Evolutionary conservation across 106 monocot species (phyloP).

Genomic region (Allium cepa): DNA sequence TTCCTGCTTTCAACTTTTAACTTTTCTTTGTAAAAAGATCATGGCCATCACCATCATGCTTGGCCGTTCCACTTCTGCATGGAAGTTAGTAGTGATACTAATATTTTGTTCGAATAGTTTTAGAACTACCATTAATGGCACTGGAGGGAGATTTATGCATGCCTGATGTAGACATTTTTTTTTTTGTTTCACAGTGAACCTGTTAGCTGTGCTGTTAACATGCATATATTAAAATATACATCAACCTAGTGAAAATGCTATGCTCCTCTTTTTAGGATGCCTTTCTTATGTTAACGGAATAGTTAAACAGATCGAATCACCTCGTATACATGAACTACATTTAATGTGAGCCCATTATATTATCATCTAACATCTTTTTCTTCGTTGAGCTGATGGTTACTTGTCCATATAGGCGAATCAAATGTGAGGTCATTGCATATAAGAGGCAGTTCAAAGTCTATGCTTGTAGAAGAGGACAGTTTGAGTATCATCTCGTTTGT

Average conservation of each 20-base stretch:
- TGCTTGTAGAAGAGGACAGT: slow-evolving; percentile 23
- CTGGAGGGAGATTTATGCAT: no score
- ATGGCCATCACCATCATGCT: no score
- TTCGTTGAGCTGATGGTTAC: background rate
- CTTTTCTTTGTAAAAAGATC: no score
- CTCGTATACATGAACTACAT: background rate
- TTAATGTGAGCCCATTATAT: slow-evolving; percentile 32
- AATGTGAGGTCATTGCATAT: slow-evolving; percentile 19
- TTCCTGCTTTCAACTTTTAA: no score
- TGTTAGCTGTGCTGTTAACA: slow-evolving; percentile 40
- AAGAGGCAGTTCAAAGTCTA: slow-evolving; percentile 32
- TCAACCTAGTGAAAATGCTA: slow-evolving; percentile 1
- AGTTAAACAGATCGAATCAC: slow-evolving; percentile 30
- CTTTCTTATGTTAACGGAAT: slow-evolving; percentile 29
- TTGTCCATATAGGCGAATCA: slow-evolving; percentile 17
- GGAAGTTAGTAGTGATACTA: no score
- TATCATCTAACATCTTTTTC: slow-evolving; percentile 28
- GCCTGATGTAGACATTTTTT: background rate
- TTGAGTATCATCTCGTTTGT: slow-evolving; percentile 26
- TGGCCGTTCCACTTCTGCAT: no score
- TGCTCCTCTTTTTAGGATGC: background rate
- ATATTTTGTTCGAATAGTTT: no score
- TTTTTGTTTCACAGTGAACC: slow-evolving; percentile 11
- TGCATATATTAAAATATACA: slow-evolving; percentile 12
- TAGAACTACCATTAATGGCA: no score